Evolutionary conservation across 345 rosid species (phyloP), one percentile per base, ranked within the genome.

Genomic region (Citrus reticulata): DNA sequence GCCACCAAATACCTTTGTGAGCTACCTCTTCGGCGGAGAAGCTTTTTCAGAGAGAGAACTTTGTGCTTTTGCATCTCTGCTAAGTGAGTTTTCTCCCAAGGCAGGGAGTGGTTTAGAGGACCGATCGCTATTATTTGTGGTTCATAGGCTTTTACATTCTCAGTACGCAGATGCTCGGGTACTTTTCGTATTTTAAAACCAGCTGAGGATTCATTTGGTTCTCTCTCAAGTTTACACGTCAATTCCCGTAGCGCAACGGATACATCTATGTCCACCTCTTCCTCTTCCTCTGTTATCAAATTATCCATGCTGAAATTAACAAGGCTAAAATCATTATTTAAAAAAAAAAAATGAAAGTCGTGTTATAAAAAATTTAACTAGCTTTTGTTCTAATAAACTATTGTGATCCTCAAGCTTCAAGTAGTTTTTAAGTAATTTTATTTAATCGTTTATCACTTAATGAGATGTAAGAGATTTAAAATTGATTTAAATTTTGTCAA

Each of bases 101-200:
- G 22, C 0, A 13, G 7, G 42, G 8, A 0, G 39, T 1, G 2
- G 10, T 8, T 7, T 39, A 39, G 0, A 39, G 42, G 42, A 39
- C 42, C 42, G 10, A 39, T 39, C 8, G 42, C 10, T 39, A 54
- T 54, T 54, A 54, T 13, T 54, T 54, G 34, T 7, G 84, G 79
- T 51, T 82, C 84, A 20, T 78, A 74, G 2, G 79, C 81, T 46
- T 24, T 74, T 46, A 34, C 58, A 2, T 78, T 78, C 8, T 68
- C 54, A 19, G 22, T 16, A 5, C 78, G 54, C 6, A 80, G 39
- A 1, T 42, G 22, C 0, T 20, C 10, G 13, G 57, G 79, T 2
- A 74, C 79, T 75, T 24, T 74, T 8, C 42, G 8, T 39, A 39
- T 39, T 39, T 39, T 7, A 39, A 8, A 7, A 39, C 10, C 42